A percentile compares a stretch with the other conserved stretches of the same genome.
phyloP scores from a whole-genome alignment of 192 early-diverging fungal genomes.

The Dimargaris cristalligena region DNA sequence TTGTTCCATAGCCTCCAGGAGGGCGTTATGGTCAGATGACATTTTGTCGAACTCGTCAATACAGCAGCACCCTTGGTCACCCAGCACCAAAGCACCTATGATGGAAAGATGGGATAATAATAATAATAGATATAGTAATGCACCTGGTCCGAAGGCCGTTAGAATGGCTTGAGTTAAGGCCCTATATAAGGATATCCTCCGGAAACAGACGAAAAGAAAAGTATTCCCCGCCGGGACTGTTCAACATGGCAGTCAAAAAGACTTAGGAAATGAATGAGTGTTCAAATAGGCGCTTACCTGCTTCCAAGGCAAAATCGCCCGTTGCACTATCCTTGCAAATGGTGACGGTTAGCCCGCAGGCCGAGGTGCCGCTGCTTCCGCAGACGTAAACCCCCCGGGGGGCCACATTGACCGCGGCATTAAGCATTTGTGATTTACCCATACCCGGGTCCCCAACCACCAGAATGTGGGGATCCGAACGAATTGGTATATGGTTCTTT shows the following conservation, averaged over 20 bases:
- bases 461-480: conserved; percentile 53
- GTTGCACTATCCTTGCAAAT: conserved; percentile 54
- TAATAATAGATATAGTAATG: conserved; percentile 14
- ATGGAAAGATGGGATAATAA: conserved; percentile 9
- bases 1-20: conserved; percentile 79
- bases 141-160: conserved; percentile 17
- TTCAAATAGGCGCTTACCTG: conserved; percentile 31
- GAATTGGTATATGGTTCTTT: conserved; percentile 31
- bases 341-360: conserved; percentile 52
- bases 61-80: conserved; percentile 74
- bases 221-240: too few species aligned
- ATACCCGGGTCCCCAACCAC: conserved; percentile 76
- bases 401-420: conserved; percentile 62
- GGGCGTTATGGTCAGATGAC: conserved; percentile 56
- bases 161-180: conserved; percentile 17
- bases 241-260: too few species aligned
- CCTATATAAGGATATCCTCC: conserved; percentile 10
- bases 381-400: conserved; percentile 67
- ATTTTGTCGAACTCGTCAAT: conserved; percentile 92
- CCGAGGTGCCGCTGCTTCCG: conserved; percentile 47
- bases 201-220: conserved; percentile 15
- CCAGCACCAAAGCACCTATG: conserved; percentile 64
- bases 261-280: too few species aligned
- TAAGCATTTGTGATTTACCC: conserved; percentile 74
- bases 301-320: conserved; percentile 62